Conservation (phyloP, 1,139 yeast species). For the Candida tetrigidarum region DNA sequence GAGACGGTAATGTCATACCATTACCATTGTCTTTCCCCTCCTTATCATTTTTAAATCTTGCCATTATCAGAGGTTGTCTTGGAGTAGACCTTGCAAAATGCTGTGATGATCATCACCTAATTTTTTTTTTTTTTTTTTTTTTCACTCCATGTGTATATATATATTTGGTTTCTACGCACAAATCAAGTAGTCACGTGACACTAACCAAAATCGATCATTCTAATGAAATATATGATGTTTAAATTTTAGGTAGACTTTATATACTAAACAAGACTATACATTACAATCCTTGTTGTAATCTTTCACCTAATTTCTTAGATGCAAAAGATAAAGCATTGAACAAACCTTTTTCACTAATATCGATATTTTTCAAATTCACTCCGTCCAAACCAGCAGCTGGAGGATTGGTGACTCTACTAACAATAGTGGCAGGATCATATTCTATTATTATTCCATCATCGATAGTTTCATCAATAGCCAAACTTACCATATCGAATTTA, state of each 20-base stretch:
- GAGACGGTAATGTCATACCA: conserved; percentile 69
- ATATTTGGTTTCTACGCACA: no score
- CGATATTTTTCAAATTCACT: conserved; percentile 67
- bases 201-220: no score
- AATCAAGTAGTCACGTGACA: no score
- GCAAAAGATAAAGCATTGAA: conserved; percentile 91
- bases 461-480: conserved; percentile 89
- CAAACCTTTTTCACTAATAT: conserved; percentile 85
- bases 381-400: conserved; percentile 50
- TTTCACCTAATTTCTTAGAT: conserved; percentile 81
- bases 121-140: conserved; percentile 2
- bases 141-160: no score
- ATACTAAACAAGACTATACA: no score
- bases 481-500: conserved; percentile 81
- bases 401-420: conserved; percentile 85
- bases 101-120: conserved; percentile 4
- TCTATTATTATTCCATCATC: conserved; percentile 94
- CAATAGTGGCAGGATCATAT: conserved; percentile 85
- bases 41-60: conserved; percentile 16
- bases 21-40: conserved; percentile 36
- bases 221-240: no score
- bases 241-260: no score
- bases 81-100: no score
- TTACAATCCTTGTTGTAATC: conserved; percentile 76
- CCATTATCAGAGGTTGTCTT: conserved; percentile 5